phyloP scores from a whole-genome alignment of 2,329 filamentous ascomycete species.

The Chaetomium globosum region DNA sequence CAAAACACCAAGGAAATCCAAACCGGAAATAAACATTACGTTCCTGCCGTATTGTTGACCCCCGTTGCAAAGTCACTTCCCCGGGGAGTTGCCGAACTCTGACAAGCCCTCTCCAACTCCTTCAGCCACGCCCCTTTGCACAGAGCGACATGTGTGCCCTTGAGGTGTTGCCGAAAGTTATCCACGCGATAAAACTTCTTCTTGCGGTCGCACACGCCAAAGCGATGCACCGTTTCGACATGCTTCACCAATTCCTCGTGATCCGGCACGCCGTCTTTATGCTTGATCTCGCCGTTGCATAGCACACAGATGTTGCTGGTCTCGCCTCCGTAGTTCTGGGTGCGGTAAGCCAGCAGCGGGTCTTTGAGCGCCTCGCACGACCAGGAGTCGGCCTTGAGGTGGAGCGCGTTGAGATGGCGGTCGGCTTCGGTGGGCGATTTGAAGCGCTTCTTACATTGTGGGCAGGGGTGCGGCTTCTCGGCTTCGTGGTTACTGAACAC shows the following conservation, averaged over 20 bases:
- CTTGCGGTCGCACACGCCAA: conserved; percentile 33
- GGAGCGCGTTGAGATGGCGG: conserved; percentile 36
- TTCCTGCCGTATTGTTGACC: background rate
- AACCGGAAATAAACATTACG: background rate
- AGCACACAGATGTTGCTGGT: conserved; percentile 34
- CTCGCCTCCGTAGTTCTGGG: conserved; percentile 23
- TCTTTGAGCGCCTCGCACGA: conserved; percentile 32
- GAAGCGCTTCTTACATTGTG: conserved; percentile 36
- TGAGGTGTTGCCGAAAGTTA: conserved; percentile 36
- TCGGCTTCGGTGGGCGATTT: conserved; percentile 36
- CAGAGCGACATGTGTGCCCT: conserved; percentile 33
- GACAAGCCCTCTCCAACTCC: conserved; percentile 32
- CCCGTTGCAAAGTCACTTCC: background rate
- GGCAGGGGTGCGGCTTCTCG: conserved; percentile 35
- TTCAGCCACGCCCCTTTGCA: conserved; percentile 34
- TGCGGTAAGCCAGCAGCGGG: conserved; percentile 29
- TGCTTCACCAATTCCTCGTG: conserved; percentile 29
- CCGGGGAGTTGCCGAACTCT: conserved; percentile 14
- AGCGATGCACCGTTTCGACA: conserved; percentile 30
- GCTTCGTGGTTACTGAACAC: conserved; percentile 31
- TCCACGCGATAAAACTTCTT: conserved; percentile 37
- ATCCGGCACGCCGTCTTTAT: conserved; percentile 16
- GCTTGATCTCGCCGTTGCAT: conserved; percentile 33
- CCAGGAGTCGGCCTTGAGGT: conserved; percentile 36
- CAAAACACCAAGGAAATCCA: conserved; percentile 1